phyloP scores from a whole-genome alignment of 768 basidiomycete genomes.

The Xerocomus potaroensis region DNA sequence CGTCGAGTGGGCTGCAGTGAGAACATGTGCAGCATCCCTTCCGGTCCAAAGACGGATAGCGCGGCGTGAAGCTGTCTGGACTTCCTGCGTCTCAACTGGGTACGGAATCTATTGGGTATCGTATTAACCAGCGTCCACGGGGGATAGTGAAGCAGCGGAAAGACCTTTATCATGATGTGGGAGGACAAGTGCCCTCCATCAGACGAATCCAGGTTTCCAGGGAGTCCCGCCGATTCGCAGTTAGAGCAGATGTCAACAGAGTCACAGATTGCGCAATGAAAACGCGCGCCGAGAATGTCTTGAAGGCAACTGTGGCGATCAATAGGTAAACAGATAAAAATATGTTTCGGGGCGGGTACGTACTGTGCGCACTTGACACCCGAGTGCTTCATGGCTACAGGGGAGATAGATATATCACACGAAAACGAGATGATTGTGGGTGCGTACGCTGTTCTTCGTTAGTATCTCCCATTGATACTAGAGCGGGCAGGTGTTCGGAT shows the following conservation, averaged over 20 bases:
- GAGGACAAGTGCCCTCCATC: constrained; percentile 79
- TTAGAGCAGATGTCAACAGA: constrained; percentile 83
- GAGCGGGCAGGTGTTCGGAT: constrained; percentile 30
- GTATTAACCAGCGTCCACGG: not conserved
- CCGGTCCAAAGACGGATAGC: constrained; percentile 75
- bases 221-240: constrained; percentile 82
- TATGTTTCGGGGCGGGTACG: constrained; percentile 26
- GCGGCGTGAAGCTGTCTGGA: constrained; percentile 69
- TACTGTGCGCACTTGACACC: constrained; percentile 87
- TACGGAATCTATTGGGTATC: constrained; percentile 65
- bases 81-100: constrained; percentile 69
- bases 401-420: constrained; percentile 1
- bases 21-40: constrained; percentile 64
- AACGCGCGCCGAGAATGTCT: constrained; percentile 88
- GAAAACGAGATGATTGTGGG: not conserved
- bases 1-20: constrained; percentile 44
- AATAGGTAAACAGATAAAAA: not conserved
- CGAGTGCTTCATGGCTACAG: constrained; percentile 66
- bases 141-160: not conserved
- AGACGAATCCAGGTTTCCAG: constrained; percentile 72
- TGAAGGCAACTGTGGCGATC: constrained; percentile 63
- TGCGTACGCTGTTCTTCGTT: constrained; percentile 60
- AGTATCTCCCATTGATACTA: constrained; percentile 32
- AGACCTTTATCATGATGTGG: constrained; percentile 92
- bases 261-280: constrained; percentile 88